These are phyloP conservation scores for Elongisporangium prolatum DNA, from an alignment of 352 stramenopile species.

Conservation along the genomic window DNA sequence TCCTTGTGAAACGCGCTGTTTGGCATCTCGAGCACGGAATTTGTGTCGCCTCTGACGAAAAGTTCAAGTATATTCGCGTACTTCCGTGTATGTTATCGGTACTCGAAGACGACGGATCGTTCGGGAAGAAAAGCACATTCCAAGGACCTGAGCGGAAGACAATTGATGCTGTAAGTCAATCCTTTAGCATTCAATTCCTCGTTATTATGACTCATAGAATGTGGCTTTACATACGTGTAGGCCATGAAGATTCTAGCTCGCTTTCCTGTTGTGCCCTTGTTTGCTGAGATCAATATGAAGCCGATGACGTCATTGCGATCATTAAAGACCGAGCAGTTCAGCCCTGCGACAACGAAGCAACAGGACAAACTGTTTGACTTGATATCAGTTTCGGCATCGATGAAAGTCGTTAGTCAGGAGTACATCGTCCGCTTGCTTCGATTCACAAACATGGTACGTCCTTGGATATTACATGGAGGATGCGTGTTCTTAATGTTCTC, in stretches of 20 bases:
- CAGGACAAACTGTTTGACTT: constrained; percentile 24
- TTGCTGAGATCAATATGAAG: constrained; percentile 46
- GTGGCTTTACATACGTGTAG: constrained; percentile 10
- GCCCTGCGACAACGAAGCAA: constrained; percentile 14
- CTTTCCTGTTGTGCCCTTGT: constrained; percentile 45
- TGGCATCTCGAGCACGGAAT: constrained; percentile 32
- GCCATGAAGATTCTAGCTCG: constrained; percentile 32
- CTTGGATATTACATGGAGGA: background rate
- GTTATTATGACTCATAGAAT: background rate
- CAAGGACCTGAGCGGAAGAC: constrained; percentile 41
- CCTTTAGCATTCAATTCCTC: background rate
- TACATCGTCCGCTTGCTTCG: constrained; percentile 35
- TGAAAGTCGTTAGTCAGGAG: constrained; percentile 22
- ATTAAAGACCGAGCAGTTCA: constrained; percentile 16
- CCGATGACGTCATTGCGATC: constrained; percentile 16
- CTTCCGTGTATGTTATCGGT: constrained; percentile 41
- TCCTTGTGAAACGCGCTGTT: constrained; percentile 51
- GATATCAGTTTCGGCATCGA: constrained; percentile 15
- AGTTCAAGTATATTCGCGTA: constrained; percentile 51
- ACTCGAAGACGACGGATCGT: constrained; percentile 26
- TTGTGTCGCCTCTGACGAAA: constrained; percentile 24
- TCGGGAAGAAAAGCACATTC: constrained; percentile 23
- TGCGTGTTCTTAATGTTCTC: background rate
- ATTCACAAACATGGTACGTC: constrained; percentile 34
- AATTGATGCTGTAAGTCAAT: constrained; percentile 41